Conservation (phyloP, 768 basidiomycete genomes). For the Boletus patriciae region DNA sequence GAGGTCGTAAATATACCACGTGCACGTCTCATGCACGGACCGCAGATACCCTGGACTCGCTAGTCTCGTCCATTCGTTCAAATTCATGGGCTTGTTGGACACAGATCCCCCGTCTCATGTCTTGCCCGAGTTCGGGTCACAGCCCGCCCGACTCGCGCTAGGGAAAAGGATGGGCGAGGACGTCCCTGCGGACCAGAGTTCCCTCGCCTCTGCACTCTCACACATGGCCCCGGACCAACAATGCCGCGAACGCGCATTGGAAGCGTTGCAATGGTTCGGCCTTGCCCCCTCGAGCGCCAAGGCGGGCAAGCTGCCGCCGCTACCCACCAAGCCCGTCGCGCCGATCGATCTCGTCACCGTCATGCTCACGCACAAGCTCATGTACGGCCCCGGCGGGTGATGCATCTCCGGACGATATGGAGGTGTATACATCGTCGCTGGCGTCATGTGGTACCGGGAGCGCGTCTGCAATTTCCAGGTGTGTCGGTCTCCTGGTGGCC, state of each 20-base stretch:
- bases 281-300: slow-evolving; percentile 6
- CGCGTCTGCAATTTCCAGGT: slow-evolving; percentile 85
- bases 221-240: slow-evolving; percentile 16
- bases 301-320: slow-evolving; percentile 35
- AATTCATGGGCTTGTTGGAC: slow-evolving; percentile 66
- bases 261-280: slow-evolving; percentile 47
- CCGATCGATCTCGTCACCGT: slow-evolving; percentile 76
- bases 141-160: slow-evolving; percentile 39
- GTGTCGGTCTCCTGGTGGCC: slow-evolving; percentile 86
- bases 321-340: slow-evolving; percentile 43
- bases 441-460: slow-evolving; percentile 56
- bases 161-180: slow-evolving; percentile 26
- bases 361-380: slow-evolving; percentile 68
- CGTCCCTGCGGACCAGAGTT: slow-evolving; percentile 32
- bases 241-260: slow-evolving; percentile 30
- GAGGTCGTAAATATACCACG: too few relatives aligned
- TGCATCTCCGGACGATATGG: slow-evolving; percentile 29
- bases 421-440: slow-evolving; percentile 67
- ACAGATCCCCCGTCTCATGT: slow-evolving; percentile 15
- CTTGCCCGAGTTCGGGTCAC: slow-evolving; percentile 31
- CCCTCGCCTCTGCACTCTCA: slow-evolving; percentile 37
- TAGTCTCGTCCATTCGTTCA: slow-evolving; percentile 70
- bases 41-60: slow-evolving; percentile 83
- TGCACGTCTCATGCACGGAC: not conserved
- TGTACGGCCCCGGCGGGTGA: slow-evolving; percentile 50